Evolutionary conservation across 257 asterid genomes (phyloP).

Genomic region (Linaria vulgaris): DNA sequence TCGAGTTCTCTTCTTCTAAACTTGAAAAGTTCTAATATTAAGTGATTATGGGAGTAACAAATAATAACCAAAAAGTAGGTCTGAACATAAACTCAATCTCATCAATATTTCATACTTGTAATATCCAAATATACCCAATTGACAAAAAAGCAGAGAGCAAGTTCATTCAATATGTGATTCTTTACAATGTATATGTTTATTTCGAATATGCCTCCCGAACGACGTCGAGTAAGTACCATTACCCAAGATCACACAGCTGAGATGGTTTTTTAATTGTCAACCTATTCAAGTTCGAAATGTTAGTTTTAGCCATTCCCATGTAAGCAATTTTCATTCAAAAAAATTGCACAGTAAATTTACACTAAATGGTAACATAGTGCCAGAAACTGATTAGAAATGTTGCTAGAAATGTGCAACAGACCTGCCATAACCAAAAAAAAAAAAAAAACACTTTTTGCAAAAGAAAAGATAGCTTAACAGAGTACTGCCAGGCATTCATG

Average conservation of each 20-base stretch:
- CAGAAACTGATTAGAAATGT: conserved; percentile 3
- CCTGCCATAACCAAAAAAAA: conserved; percentile 8
- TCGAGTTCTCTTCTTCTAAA: neutral
- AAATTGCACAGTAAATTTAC: neutral
- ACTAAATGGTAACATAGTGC: neutral
- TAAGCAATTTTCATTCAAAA: neutral
- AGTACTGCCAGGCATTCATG: conserved; percentile 13
- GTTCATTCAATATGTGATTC: neutral
- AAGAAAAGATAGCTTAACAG: conserved; percentile 2
- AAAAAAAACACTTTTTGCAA: neutral
- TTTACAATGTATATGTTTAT: neutral
- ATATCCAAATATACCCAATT: neutral
- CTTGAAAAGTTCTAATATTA: neutral
- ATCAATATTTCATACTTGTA: neutral
- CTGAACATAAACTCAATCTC: neutral
- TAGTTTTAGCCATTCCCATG: neutral
- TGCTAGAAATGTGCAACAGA: conserved; percentile 5
- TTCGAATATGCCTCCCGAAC: neutral
- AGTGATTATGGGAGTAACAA: neutral
- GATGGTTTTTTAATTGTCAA: too few relatives aligned
- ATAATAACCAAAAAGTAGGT: neutral
- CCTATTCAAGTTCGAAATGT: neutral
- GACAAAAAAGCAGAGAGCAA: neutral
- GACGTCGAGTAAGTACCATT: neutral
- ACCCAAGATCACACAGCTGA: too few relatives aligned